Conservation (phyloP, 2,329 filamentous ascomycete species). For the Phialemonium atrogriseum region DNA sequence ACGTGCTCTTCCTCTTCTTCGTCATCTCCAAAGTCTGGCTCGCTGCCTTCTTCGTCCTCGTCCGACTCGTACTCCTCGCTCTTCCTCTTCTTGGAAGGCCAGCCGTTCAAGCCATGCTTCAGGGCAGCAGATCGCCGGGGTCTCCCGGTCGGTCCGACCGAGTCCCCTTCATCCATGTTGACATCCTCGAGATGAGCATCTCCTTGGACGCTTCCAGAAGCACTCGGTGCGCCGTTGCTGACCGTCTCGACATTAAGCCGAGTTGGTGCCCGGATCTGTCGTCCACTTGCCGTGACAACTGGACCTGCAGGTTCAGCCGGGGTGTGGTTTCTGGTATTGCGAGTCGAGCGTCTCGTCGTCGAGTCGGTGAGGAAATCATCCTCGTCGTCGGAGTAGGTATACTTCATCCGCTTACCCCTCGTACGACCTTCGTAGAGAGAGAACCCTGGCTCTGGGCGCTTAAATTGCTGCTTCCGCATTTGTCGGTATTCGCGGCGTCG, state of each 20-base stretch:
- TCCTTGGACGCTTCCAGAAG: conserved; percentile 35
- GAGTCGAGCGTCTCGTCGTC: conserved; percentile 57
- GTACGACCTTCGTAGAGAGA: conserved; percentile 95
- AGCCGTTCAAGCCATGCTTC: conserved; percentile 42
- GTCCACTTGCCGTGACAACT: conserved; percentile 73
- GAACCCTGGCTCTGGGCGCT: conserved; percentile 78
- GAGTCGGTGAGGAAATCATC: conserved; percentile 61
- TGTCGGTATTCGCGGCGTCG: conserved; percentile 87
- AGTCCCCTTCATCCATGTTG: conserved; percentile 27
- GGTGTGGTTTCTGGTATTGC: conserved; percentile 67
- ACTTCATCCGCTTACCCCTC: conserved; percentile 90
- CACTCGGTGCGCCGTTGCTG: conserved; percentile 38
- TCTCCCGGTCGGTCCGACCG: conserved; percentile 36
- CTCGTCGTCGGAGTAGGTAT: conserved; percentile 85
- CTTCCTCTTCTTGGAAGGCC: conserved; percentile 31
- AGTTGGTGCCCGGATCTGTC: conserved; percentile 66
- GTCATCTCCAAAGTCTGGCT: conserved; percentile 69
- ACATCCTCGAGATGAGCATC: conserved; percentile 27
- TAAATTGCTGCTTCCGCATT: conserved; percentile 77
- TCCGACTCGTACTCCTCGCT: conserved; percentile 48
- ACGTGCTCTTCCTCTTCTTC: conserved; percentile 63
- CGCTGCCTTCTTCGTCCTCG: conserved; percentile 61
- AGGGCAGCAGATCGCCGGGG: conserved; percentile 42
- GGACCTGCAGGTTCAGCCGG: conserved; percentile 57
- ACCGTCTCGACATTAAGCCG: conserved; percentile 55